Evolutionary conservation across 2,329 filamentous ascomycete genomes (phyloP), one percentile per base, ranked within the genome.

Genomic region (Claviceps capensis): DNA sequence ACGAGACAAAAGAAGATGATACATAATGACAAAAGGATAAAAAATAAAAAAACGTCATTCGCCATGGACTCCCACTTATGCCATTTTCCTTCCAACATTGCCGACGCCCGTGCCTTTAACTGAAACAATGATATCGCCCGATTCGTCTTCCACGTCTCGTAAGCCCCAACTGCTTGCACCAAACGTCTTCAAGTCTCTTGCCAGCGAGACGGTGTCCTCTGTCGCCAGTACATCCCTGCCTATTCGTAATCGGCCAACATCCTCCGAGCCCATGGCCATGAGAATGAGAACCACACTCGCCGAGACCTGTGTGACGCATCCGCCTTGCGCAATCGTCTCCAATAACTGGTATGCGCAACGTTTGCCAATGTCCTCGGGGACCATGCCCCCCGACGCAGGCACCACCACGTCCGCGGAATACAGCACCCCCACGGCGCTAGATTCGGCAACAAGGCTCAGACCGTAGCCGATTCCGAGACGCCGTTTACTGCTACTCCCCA

Each of bases 231-330:
- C 81, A 47, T 91, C 86, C 60, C 81, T 83, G 36, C 90, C 88
- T 53, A 98, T 65, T 56, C 87, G 80, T 58, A 98, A 67, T 54
- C 93, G 79, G 4, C 93, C 93, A 14, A 98, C 89, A 67, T 98
- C 93, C 65, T 97, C 93, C 1, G 86, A 88, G 0, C 93, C 93
- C 93, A 98, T 97, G 37, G 90, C 88, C 93, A 98, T 98, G 56
- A 98, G 73, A 17, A 83, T 86, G 50, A 98, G 68, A 57, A 95
- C 77, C 0, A 85, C 91, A 3, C 80, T 74, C 5, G 83, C 82
- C 2, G 88, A 86, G 3, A 85, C 77, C 14, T 74, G 75, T 50
- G 82, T 84, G 3, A 87, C 86, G 64, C 88, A 95, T 1, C 93
- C 93, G 11, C 90, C 91, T 59, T 83, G 79, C 49, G 79, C 79